Evolutionary conservation across 768 basidiomycete genomes (phyloP).

Genomic region (Neoboletus magnificus): DNA sequence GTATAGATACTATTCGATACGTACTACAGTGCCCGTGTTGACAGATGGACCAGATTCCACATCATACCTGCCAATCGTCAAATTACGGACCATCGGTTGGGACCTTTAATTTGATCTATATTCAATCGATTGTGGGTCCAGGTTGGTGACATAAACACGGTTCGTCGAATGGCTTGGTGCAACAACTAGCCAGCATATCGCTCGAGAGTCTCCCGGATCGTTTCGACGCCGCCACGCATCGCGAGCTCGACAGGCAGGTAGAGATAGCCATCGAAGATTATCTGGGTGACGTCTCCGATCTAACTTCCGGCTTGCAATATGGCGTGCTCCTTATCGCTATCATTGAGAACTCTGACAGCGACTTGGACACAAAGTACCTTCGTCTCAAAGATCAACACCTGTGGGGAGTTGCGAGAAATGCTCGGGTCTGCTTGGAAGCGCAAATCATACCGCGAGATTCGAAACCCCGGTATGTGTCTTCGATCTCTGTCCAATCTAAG

Average conservation of each 20-base stretch:
- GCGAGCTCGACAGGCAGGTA: neutral
- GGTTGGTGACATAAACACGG: neutral
- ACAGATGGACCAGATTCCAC: too few relatives aligned
- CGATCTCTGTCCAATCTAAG: too few relatives aligned
- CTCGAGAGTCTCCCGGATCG: neutral
- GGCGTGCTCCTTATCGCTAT: neutral
- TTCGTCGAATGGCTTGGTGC: neutral
- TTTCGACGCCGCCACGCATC: neutral
- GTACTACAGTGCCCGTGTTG: too few relatives aligned
- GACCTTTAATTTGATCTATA: too few relatives aligned
- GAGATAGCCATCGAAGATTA: neutral
- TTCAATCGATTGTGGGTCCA: too few relatives aligned
- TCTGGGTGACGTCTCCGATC: neutral
- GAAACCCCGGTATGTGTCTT: constrained; percentile 2
- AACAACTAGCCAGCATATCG: neutral
- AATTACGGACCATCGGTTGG: too few relatives aligned
- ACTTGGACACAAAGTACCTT: neutral
- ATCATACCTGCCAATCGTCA: too few relatives aligned
- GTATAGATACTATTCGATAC: too few relatives aligned
- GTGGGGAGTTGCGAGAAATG: neutral
- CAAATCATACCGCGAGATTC: constrained; percentile 3
- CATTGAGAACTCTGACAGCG: neutral
- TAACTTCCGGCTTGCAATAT: neutral
- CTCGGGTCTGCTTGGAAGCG: neutral
- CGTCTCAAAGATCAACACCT: neutral